A percentile compares a stretch with the other conserved stretches of the same genome.
Conservation (phyloP, 805 yeast species). For the Candida succiphila region DNA sequence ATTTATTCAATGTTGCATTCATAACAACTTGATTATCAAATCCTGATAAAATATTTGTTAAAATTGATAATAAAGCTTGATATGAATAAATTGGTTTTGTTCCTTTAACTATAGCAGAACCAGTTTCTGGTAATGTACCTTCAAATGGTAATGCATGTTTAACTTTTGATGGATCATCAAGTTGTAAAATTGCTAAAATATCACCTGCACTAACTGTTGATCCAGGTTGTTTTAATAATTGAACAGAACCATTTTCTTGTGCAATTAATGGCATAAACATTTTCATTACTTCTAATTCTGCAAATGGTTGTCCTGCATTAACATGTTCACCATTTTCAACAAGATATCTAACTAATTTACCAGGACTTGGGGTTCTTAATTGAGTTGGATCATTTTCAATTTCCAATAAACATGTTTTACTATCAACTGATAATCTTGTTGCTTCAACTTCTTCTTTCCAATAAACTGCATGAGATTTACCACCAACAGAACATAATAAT, state of each 20-base stretch:
- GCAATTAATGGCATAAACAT: constrained; percentile 98
- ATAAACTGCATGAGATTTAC: constrained; percentile 89
- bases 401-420: constrained; percentile 90
- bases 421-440: constrained; percentile 88
- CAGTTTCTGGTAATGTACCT: constrained; percentile 85
- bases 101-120: constrained; percentile 76
- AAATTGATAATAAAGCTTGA: constrained; percentile 43
- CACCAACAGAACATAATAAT: constrained; percentile 75
- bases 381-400: constrained; percentile 98
- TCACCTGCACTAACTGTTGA: constrained; percentile 97
- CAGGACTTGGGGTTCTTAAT: constrained; percentile 97
- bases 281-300: constrained; percentile 99
- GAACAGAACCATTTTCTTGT: constrained; percentile 87
- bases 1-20: constrained; percentile 68
- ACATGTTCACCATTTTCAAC: constrained; percentile 96
- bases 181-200: constrained; percentile 84
- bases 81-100: constrained; percentile 75
- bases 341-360: constrained; percentile 86
- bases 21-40: constrained; percentile 93
- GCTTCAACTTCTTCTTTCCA: constrained; percentile 98
- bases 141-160: constrained; percentile 94
- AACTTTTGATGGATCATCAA: constrained; percentile 95
- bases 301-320: constrained; percentile 84
- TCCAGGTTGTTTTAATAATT: constrained; percentile 94
- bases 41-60: constrained; percentile 78